Percentiles rank a stretch among this genome's conserved stretches.
Evolutionary conservation across 805 yeast genomes (phyloP).

Genomic region (Dipodascus geniculatus): DNA sequence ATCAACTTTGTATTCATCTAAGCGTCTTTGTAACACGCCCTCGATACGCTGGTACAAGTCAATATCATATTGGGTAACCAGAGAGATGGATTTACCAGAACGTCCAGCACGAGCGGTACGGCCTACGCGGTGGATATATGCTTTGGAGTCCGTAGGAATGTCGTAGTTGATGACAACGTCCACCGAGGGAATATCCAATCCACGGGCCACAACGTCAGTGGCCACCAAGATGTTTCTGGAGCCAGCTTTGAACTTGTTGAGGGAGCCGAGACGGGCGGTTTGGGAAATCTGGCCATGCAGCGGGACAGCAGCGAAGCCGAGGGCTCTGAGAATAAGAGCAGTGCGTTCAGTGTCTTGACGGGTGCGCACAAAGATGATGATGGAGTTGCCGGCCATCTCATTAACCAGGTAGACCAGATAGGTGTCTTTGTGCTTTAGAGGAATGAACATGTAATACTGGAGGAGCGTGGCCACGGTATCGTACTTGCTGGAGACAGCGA

Average conservation of each 20-base stretch:
- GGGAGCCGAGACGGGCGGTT: constrained; percentile 74
- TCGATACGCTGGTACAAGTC: constrained; percentile 84
- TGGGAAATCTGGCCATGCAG: constrained; percentile 96
- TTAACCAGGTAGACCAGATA: constrained; percentile 70
- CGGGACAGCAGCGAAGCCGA: constrained; percentile 86
- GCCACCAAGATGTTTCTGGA: constrained; percentile 89
- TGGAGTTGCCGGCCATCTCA: constrained; percentile 75
- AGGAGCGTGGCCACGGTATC: constrained; percentile 90
- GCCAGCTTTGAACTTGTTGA: constrained; percentile 86
- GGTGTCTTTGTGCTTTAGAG: constrained; percentile 88
- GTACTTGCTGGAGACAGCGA: constrained; percentile 79
- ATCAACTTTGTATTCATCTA: constrained; percentile 74
- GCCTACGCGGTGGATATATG: constrained; percentile 93
- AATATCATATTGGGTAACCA: constrained; percentile 89
- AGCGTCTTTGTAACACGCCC: constrained; percentile 62
- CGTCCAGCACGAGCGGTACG: constrained; percentile 98
- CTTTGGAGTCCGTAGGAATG: constrained; percentile 92
- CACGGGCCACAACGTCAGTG: constrained; percentile 96
- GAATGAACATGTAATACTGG: constrained; percentile 80
- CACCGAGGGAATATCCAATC: constrained; percentile 90
- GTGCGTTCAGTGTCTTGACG: constrained; percentile 92
- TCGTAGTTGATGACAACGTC: constrained; percentile 85
- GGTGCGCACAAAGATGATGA: constrained; percentile 84
- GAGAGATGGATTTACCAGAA: constrained; percentile 68
- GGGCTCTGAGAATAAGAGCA: constrained; percentile 62